Percentiles rank a stretch among this genome's conserved stretches.
Conservation (phyloP, 2,329 filamentous ascomycete genomes). For the Arthrobotrys sphaeroides region DNA sequence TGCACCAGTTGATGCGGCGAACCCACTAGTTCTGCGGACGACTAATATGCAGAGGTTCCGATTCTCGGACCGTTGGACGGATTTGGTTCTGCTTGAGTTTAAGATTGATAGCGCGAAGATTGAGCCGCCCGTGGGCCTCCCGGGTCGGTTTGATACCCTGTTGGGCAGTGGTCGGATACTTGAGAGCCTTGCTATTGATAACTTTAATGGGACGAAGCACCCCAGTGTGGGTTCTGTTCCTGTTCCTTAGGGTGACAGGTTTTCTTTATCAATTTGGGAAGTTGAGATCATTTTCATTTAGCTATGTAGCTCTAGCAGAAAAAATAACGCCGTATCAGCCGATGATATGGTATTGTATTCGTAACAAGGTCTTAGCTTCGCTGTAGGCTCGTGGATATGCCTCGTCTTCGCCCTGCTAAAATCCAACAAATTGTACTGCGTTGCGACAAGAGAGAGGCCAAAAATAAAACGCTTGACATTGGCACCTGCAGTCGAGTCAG, state of each 20-base stretch:
- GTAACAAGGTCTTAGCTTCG: no score
- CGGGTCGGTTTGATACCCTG: not conserved
- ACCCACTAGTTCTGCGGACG: not conserved
- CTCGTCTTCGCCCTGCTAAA: no score
- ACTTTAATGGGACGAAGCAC: constrained; percentile 18
- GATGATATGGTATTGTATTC: no score
- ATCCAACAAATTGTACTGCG: no score
- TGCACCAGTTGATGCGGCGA: not conserved
- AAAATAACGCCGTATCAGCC: no score
- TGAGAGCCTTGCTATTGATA: constrained; percentile 25
- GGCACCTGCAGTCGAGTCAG: no score
- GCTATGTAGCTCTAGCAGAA: no score
- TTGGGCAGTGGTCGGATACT: not conserved
- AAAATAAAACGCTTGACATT: no score
- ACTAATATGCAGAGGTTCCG: not conserved
- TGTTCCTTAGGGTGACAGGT: not conserved
- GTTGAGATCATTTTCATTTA: no score
- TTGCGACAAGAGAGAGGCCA: no score
- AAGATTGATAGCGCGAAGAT: not conserved
- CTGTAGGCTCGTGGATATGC: no score
- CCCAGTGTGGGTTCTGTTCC: not conserved
- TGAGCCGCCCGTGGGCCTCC: not conserved
- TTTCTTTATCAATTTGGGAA: not conserved
- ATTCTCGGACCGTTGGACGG: not conserved
- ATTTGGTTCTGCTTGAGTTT: constrained; percentile 7